Percentiles rank a stretch among this genome's conserved stretches.
phyloP scores from a whole-genome alignment of 345 rosid species.

The Tarenaya hassleriana region DNA sequence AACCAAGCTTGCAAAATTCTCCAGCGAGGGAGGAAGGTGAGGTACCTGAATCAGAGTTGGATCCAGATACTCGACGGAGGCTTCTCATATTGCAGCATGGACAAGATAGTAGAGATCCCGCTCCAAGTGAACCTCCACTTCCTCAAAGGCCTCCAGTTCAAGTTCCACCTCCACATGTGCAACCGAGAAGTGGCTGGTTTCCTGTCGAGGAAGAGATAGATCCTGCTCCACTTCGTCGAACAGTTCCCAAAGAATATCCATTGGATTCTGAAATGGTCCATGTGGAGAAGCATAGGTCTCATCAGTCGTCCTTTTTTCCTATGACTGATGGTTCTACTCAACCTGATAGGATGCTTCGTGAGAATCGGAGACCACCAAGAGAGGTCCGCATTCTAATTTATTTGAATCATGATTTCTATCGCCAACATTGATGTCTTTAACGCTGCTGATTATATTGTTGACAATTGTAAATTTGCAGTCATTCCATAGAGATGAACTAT shows the following conservation, averaged over 20 bases:
- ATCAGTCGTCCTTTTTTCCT: slow-evolving; percentile 38
- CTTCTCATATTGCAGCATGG: slow-evolving; percentile 98
- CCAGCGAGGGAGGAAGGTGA: slow-evolving; percentile 99
- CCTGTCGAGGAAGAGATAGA: slow-evolving; percentile 80
- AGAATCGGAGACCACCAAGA: slow-evolving; percentile 69
- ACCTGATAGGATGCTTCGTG: slow-evolving; percentile 66
- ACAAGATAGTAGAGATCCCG: slow-evolving; percentile 76
- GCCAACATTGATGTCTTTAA: neutral
- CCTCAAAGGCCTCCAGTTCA: slow-evolving; percentile 58
- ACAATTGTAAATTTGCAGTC: slow-evolving; percentile 41
- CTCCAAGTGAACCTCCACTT: slow-evolving; percentile 58
- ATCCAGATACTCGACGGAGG: slow-evolving; percentile 94
- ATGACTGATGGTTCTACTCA: slow-evolving; percentile 23
- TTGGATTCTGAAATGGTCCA: slow-evolving; percentile 57
- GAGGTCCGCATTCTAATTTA: slow-evolving; percentile 40
- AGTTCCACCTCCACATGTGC: slow-evolving; percentile 57
- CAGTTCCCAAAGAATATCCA: slow-evolving; percentile 57
- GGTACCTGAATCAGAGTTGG: slow-evolving; percentile 96
- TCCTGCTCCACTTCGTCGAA: slow-evolving; percentile 56
- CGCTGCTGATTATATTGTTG: slow-evolving; percentile 11
- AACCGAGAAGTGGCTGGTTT: slow-evolving; percentile 71
- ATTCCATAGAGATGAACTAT: neutral
- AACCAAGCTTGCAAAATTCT: slow-evolving; percentile 75
- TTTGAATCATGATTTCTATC: neutral
- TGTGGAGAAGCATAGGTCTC: slow-evolving; percentile 60